Base-by-base conservation (phyloP, 495 filamentous ascomycete species). In the Penicillium ochrochloron region DNA sequence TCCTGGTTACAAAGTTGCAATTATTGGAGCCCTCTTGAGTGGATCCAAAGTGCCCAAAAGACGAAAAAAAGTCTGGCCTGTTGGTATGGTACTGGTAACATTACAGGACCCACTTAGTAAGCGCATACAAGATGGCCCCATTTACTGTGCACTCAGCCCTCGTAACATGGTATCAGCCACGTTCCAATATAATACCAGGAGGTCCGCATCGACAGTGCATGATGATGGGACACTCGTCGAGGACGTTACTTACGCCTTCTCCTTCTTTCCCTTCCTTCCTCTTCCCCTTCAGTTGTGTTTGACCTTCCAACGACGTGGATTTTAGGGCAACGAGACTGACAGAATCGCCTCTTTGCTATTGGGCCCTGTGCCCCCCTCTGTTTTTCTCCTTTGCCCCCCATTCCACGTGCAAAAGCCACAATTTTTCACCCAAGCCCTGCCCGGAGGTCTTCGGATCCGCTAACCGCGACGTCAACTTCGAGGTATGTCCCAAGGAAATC, bases 401-500 rank as follows among this genome's bases (percentile, higher is more conserved):
- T 70, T 66, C 69, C 71, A 73, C 71, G 71, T 71, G 71, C 67
- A 23, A 63, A 56, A 69, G 65, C 65, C 66, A 61, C 66, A 63
- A 54, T 51, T 62, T 57, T 62, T 33, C 34, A 12, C 19, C 48
- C 41, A 65, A 64, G 60, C 60, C 66, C 64, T 60, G 46, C 51
- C 60, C 71, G 71, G 71, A 73, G 67, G 63, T 71, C 60, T 54
- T 65, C 69, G 71, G 69, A 69, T 73, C 60, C 55, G 23, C 37
- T 52, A 41, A 53, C 59, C 23, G 56, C 65, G 54, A 64, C 59
- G 29, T 51, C 62, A 60, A 60, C 52, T 39, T 52, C 31, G 53
- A 51, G 50, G 71, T 73, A 67, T 53, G 71, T 73, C 53, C 59
- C 52, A 37, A 25, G 44, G 41, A 54, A 62, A 39, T 56, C 15